phyloP scores from a whole-genome alignment of 805 yeast species.

The Hanseniaspora vineae region DNA sequence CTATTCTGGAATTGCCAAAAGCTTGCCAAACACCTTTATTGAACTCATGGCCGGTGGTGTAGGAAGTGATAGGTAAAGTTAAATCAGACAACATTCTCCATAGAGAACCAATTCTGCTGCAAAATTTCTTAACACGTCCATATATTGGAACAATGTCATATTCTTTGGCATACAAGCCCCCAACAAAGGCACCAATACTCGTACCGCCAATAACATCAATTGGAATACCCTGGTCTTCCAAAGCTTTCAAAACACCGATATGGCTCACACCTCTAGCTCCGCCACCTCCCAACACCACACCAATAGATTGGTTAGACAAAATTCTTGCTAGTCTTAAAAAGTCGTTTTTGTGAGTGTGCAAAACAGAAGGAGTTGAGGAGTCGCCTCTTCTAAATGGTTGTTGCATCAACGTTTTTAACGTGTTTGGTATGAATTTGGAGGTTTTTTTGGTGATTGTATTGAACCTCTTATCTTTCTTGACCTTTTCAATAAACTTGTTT shows the following conservation, averaged over 20 bases:
- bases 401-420: slow-evolving; percentile 26
- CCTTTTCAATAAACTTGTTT: slow-evolving; percentile 1
- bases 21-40: slow-evolving; percentile 96
- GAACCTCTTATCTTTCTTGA: slow-evolving; percentile 16
- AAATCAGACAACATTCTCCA: slow-evolving; percentile 81
- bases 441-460: slow-evolving; percentile 15
- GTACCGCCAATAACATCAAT: slow-evolving; percentile 93
- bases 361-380: slow-evolving; percentile 21
- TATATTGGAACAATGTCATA: slow-evolving; percentile 83
- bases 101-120: slow-evolving; percentile 65
- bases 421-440: slow-evolving; percentile 20
- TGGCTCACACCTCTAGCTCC: slow-evolving; percentile 95
- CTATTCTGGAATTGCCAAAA: slow-evolving; percentile 84
- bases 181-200: slow-evolving; percentile 90
- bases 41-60: slow-evolving; percentile 94
- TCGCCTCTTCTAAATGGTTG: slow-evolving; percentile 13
- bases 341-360: slow-evolving; percentile 59
- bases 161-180: slow-evolving; percentile 88
- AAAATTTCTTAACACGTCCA: slow-evolving; percentile 78
- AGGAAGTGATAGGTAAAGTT: slow-evolving; percentile 88
- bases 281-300: slow-evolving; percentile 92
- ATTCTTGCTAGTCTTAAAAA: slow-evolving; percentile 82
- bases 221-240: slow-evolving; percentile 88
- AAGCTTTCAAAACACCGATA: slow-evolving; percentile 78
- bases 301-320: slow-evolving; percentile 85